Conservation (phyloP, 1,139 yeast species). For the Scheffersomyces parashehatae region DNA sequence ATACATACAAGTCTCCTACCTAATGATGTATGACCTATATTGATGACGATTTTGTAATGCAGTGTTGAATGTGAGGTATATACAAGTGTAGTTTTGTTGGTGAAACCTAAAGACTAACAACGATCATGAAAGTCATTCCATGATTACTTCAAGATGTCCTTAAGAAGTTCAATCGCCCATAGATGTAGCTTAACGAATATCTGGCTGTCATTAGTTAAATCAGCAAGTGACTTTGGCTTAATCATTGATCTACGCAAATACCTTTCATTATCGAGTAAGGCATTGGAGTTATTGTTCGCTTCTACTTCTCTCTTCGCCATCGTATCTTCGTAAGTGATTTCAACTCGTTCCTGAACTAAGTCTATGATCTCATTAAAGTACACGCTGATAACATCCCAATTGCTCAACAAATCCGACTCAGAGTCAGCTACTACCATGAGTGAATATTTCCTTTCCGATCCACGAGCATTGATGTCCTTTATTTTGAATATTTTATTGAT, state of each 20-base stretch:
- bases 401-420: slow-evolving; percentile 51
- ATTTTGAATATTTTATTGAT: slow-evolving; percentile 67
- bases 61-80: neutral
- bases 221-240: slow-evolving; percentile 59
- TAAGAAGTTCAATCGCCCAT: slow-evolving; percentile 57
- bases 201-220: slow-evolving; percentile 58
- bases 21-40: too few relatives aligned
- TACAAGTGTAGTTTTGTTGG: neutral
- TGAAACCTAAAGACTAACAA: too few relatives aligned
- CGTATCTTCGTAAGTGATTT: slow-evolving; percentile 5
- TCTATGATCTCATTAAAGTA: slow-evolving; percentile 55
- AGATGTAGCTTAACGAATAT: slow-evolving; percentile 66
- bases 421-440: slow-evolving; percentile 62
- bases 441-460: slow-evolving; percentile 74
- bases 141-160: slow-evolving; percentile 16
- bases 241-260: slow-evolving; percentile 53
- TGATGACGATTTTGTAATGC: too few relatives aligned
- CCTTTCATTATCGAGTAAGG: slow-evolving; percentile 48
- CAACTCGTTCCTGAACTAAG: slow-evolving; percentile 48
- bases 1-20: too few relatives aligned
- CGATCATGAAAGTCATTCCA: neutral
- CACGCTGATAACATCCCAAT: slow-evolving; percentile 58
- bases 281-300: slow-evolving; percentile 3
- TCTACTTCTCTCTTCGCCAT: slow-evolving; percentile 4
- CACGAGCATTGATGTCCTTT: slow-evolving; percentile 71